Base-by-base conservation (phyloP, 257 asterid species). In the Solanum peruvianum region DNA sequence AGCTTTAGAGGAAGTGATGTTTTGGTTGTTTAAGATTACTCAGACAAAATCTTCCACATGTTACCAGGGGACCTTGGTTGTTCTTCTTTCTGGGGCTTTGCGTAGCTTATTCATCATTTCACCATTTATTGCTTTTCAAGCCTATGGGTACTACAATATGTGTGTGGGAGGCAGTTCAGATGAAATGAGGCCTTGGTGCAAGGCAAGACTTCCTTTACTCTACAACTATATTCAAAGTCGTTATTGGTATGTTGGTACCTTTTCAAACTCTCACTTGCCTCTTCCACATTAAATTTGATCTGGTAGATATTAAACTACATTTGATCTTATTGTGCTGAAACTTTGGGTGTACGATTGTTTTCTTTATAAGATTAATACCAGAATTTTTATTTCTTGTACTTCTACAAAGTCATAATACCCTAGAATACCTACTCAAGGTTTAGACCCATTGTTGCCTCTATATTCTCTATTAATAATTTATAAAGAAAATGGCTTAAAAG, bases 141-240 rank as follows among this genome's bases (percentile, higher is more conserved):
- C 93, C 71, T 95, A 91, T 90, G 99, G 99, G 33, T 95, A 93
- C 91, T 86, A 86, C 88, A 97, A 95, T 89, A 87, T 95, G 72
- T 97, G 99, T 88, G 39, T 72, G 88, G 92, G 94, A 88, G 91
- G 86, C 47, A 81, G 90, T 70, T 87, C 86, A n/a, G 94, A 89
- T 92, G 93, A 92, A 88, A 67, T 91, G 93, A 95, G 97, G 87
- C 97, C 98, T 58, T 97, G 99, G 99, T 95, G 99, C 98, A 94
- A 92, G 91, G 94, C 96, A 91, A 92, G 93, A 91, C 93, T 93
- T 91, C 99, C 98, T 89, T 91, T 95, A 85, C 95, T 94, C 90
- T 97, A 97, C 93, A 95, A 89, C 93, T 95, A 92, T 90, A 95
- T 97, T 91, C 99, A 97, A 88, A 93, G 96, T 91, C 98, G 91